Conservation (phyloP, 2,329 filamentous ascomycete genomes). For the Diplodia intermedia region DNA sequence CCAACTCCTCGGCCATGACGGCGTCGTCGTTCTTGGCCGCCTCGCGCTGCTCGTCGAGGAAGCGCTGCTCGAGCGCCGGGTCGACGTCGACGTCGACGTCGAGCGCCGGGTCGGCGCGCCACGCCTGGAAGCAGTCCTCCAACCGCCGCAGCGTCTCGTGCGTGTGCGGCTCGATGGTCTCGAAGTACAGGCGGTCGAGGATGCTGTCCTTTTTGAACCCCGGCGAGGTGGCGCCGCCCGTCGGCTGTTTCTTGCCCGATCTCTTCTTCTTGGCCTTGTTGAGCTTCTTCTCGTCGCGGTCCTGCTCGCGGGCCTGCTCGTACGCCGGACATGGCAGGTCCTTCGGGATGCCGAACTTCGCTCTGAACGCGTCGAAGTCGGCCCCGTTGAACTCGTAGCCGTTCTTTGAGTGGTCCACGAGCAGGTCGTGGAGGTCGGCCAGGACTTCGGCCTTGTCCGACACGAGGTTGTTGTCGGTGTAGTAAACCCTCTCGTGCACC, state of each 20-base stretch:
- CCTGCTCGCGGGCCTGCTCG: conserved; percentile 43
- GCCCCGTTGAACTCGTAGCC: conserved; percentile 57
- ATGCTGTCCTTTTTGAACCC: conserved; percentile 54
- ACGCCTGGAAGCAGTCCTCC: conserved; percentile 37
- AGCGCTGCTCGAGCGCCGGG: conserved; percentile 36
- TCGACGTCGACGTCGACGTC: conserved; percentile 24
- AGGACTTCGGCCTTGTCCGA: conserved; percentile 40
- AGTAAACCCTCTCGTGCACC: conserved; percentile 68
- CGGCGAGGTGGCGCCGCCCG: no score
- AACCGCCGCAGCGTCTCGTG: conserved; percentile 42
- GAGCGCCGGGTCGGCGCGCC: conserved; percentile 33
- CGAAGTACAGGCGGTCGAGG: conserved; percentile 68
- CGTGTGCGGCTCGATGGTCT: conserved; percentile 55
- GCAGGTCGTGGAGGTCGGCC: conserved; percentile 53
- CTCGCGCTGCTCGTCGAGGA: not conserved
- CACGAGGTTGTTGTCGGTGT: conserved; percentile 50
- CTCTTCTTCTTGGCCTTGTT: no score
- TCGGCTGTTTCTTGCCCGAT: not conserved
- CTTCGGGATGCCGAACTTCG: conserved; percentile 61
- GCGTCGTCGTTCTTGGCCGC: conserved; percentile 33
- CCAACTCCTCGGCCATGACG: conserved; percentile 23
- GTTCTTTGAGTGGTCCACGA: conserved; percentile 56
- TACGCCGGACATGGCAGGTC: conserved; percentile 51
- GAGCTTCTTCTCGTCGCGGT: conserved; percentile 33
- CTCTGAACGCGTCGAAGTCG: conserved; percentile 59